Conservation (phyloP, 306 rosid genomes). For the Vigna angularis region DNA sequence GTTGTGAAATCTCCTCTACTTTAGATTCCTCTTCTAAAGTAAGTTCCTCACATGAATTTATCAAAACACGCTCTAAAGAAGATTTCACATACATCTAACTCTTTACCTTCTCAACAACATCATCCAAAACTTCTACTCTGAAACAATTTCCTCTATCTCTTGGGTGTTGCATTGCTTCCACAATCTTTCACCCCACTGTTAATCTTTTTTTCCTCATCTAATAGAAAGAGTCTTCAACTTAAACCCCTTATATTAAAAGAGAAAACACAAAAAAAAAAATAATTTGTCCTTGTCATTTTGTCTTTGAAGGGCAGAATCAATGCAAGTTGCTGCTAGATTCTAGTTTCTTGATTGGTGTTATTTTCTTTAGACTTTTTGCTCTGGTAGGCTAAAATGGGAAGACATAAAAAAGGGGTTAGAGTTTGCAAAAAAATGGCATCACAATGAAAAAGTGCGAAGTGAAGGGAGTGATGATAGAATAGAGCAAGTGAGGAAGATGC, state of each 20-base stretch:
- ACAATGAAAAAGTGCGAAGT: conserved; percentile 5
- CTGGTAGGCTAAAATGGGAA: conserved; percentile 26
- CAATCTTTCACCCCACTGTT: conserved; percentile 10
- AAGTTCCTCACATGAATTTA: too few species aligned
- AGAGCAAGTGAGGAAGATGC: background rate
- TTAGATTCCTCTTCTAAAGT: too few species aligned
- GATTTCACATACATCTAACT: too few species aligned
- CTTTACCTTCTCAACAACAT: too few species aligned
- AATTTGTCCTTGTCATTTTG: background rate
- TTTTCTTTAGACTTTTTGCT: background rate
- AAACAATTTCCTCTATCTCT: too few species aligned
- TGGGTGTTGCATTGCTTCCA: too few species aligned
- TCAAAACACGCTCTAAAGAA: too few species aligned
- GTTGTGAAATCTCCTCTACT: too few species aligned
- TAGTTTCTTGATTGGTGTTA: background rate
- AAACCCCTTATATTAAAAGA: background rate
- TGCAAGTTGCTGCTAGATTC: background rate
- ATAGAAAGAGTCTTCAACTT: conserved; percentile 35
- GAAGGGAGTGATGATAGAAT: background rate
- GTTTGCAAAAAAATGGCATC: conserved; percentile 31
- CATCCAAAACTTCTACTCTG: too few species aligned
- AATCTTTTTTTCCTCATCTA: conserved; percentile 5
- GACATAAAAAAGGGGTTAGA: conserved; percentile 29
- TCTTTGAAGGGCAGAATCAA: background rate
- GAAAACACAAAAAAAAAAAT: background rate